These are phyloP conservation scores for Podospora sp. DNA, from an alignment of 495 filamentous ascomycete species.

Conservation along the genomic window DNA sequence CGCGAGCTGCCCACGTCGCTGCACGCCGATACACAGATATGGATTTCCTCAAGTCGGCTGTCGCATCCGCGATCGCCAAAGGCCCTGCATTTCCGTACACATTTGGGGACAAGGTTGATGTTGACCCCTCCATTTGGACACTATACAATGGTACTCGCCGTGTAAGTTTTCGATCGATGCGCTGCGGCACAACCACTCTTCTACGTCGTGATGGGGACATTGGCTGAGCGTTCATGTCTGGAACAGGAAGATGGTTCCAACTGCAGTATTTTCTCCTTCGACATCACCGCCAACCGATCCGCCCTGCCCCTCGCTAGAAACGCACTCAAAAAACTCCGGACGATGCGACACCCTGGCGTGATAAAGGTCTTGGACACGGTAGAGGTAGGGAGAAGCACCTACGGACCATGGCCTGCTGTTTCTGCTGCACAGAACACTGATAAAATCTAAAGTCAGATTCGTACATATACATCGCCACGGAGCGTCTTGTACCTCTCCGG, in stretches of 20 bases:
- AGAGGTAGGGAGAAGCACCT: constrained; percentile 63
- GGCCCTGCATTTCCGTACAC: constrained; percentile 88
- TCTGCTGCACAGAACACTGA: background rate
- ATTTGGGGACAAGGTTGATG: constrained; percentile 86
- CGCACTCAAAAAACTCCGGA: constrained; percentile 87
- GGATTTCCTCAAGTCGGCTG: constrained; percentile 97
- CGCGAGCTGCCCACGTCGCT: background rate
- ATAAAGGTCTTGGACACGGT: constrained; percentile 91
- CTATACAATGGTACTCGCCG: constrained; percentile 89
- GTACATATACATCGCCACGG: constrained; percentile 93
- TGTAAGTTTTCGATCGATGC: constrained; percentile 52
- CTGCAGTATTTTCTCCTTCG: constrained; percentile 97
- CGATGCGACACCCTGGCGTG: constrained; percentile 90
- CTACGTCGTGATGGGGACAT: constrained; percentile 12
- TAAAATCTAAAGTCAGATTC: constrained; percentile 69
- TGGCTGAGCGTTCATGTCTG: background rate
- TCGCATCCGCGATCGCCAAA: constrained; percentile 94
- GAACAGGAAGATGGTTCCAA: constrained; percentile 83
- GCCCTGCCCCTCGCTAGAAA: constrained; percentile 86
- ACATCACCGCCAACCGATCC: constrained; percentile 74
- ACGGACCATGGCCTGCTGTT: background rate
- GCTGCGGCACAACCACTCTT: background rate
- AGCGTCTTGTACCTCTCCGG: constrained; percentile 77
- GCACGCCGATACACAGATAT: constrained; percentile 37
- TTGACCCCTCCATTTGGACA: constrained; percentile 89